Conservation (phyloP, 306 rosid genomes). For the Nissolia schottii region DNA sequence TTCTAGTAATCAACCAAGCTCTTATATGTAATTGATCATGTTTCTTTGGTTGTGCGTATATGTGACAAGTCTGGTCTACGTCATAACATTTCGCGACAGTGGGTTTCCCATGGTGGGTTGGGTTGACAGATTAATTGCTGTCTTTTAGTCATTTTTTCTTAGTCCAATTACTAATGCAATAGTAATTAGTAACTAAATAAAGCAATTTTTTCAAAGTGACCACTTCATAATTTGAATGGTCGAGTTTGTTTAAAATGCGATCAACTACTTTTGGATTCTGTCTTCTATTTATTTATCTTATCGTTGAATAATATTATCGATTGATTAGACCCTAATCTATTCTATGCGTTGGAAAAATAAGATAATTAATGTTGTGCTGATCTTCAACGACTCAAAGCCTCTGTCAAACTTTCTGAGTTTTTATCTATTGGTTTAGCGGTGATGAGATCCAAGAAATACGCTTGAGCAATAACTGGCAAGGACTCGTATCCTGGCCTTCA, state of each 20-base stretch:
- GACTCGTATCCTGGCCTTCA: not conserved
- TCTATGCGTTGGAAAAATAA: not conserved
- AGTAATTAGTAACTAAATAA: no score
- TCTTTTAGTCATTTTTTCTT: not conserved
- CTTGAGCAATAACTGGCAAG: not conserved
- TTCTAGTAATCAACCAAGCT: not conserved
- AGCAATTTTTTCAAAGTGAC: not conserved
- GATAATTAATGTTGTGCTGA: not conserved
- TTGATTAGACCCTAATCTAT: not conserved
- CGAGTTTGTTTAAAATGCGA: not conserved
- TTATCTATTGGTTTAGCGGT: not conserved
- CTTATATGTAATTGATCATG: conserved; percentile 10
- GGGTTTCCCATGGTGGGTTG: not conserved
- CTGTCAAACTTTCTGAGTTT: not conserved
- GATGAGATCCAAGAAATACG: not conserved
- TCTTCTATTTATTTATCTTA: not conserved
- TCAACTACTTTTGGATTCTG: not conserved
- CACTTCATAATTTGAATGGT: not conserved
- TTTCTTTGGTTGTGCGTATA: conserved; percentile 2
- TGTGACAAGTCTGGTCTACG: conserved; percentile 20
- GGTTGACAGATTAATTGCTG: not conserved
- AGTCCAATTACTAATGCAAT: no score
- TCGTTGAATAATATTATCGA: not conserved
- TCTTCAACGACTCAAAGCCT: not conserved
- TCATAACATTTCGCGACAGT: conserved; percentile 27